Evolutionary conservation across 306 rosid species (phyloP).

Genomic region (apple (Malus domestica)): ASM211411v1 NC_041798.1:10382001-10382500

Average conservation of each 20-base stretch:
- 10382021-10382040: neutral
- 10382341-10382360: neutral
- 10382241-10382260: slow-evolving; percentile 81
- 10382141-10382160: slow-evolving; percentile 48
- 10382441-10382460: neutral
- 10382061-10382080: neutral
- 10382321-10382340: neutral
- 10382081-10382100: neutral
- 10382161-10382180: slow-evolving; percentile 53
- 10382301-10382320: slow-evolving; percentile 35
- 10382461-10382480: neutral
- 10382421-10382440: neutral
- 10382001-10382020: too few species aligned
- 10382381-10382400: neutral
- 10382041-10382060: neutral
- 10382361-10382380: neutral
- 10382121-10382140: slow-evolving; percentile 11
- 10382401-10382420: neutral
- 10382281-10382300: slow-evolving; percentile 59
- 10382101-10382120: neutral
- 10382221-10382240: slow-evolving; percentile 65
- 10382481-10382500: neutral
- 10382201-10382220: slow-evolving; percentile 47
- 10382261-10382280: slow-evolving; percentile 53
- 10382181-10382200: slow-evolving; percentile 55